Conservation (phyloP, 345 rosid species). For the Hibiscus trionum region DNA sequence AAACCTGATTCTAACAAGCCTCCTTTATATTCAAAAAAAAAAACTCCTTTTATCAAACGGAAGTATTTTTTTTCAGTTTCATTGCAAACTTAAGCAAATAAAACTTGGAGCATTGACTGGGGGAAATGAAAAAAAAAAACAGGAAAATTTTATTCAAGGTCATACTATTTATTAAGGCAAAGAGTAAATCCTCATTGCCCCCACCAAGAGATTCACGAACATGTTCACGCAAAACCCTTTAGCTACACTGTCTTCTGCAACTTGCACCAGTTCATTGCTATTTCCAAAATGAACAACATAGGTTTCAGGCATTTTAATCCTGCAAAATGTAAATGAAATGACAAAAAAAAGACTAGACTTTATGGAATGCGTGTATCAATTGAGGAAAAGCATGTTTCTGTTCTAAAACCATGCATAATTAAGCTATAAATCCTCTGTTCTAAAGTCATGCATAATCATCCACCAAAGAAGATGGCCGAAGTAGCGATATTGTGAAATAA, state of each 20-base stretch:
- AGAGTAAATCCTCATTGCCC: slow-evolving; percentile 66
- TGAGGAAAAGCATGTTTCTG: too few relatives aligned
- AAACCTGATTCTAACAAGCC: neutral
- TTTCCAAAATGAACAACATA: slow-evolving; percentile 92
- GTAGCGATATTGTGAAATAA: too few relatives aligned
- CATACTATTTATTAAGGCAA: slow-evolving; percentile 84
- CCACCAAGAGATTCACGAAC: slow-evolving; percentile 81
- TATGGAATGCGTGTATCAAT: too few relatives aligned
- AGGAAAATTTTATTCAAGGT: neutral
- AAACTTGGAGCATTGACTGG: neutral
- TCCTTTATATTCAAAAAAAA: too few relatives aligned
- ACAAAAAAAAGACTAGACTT: too few relatives aligned
- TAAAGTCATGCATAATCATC: too few relatives aligned
- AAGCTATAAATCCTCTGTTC: too few relatives aligned
- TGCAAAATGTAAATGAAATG: too few relatives aligned
- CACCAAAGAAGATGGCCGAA: too few relatives aligned
- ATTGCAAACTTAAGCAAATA: neutral
- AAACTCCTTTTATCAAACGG: neutral
- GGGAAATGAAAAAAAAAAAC: neutral
- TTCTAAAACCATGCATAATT: too few relatives aligned
- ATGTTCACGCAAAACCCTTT: slow-evolving; percentile 82
- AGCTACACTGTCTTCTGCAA: slow-evolving; percentile 87
- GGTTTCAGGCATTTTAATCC: slow-evolving; percentile 53
- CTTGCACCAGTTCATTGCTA: slow-evolving; percentile 90
- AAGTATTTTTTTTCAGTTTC: neutral